Evolutionary conservation across 352 stramenopile genomes (phyloP).

Genomic region (Globisporangium barbulae): DNA sequence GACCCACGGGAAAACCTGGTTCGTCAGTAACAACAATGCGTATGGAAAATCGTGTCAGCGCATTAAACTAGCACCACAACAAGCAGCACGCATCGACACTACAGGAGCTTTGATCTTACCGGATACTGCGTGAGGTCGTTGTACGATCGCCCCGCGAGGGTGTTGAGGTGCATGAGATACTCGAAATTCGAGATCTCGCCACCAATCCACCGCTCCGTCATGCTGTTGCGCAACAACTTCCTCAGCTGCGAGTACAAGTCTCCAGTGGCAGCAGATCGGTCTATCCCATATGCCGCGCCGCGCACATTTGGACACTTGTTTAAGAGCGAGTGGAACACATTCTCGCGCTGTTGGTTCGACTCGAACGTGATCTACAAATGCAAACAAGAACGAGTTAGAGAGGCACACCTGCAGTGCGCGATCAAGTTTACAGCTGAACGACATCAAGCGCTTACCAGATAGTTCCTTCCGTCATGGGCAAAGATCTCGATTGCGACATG

Average conservation of each 20-base stretch:
- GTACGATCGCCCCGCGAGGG: conserved; percentile 94
- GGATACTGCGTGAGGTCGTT: conserved; percentile 99
- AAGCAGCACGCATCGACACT: neutral
- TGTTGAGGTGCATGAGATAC: conserved; percentile 97
- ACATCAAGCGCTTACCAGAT: conserved; percentile 39
- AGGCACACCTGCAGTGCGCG: no score
- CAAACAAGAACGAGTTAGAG: neutral
- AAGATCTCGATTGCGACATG: conserved; percentile 79
- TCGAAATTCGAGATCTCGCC: conserved; percentile 90
- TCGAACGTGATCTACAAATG: conserved; percentile 57
- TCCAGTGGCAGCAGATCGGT: conserved; percentile 35
- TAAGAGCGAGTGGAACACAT: conserved; percentile 73
- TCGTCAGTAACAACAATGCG: neutral
- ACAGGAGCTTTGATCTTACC: conserved; percentile 23
- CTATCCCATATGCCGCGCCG: conserved; percentile 58
- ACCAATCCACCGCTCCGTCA: conserved; percentile 75
- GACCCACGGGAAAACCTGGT: conserved; percentile 95
- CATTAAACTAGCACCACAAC: neutral
- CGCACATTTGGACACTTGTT: conserved; percentile 68
- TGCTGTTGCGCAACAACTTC: conserved; percentile 69
- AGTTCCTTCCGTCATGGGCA: conserved; percentile 67
- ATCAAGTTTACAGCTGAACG: neutral
- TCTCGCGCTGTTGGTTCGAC: conserved; percentile 54
- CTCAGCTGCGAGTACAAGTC: conserved; percentile 68
- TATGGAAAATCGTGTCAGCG: neutral